Conservation (phyloP, 2,329 filamentous ascomycete species). For the Parascedosporium putredinis region DNA sequence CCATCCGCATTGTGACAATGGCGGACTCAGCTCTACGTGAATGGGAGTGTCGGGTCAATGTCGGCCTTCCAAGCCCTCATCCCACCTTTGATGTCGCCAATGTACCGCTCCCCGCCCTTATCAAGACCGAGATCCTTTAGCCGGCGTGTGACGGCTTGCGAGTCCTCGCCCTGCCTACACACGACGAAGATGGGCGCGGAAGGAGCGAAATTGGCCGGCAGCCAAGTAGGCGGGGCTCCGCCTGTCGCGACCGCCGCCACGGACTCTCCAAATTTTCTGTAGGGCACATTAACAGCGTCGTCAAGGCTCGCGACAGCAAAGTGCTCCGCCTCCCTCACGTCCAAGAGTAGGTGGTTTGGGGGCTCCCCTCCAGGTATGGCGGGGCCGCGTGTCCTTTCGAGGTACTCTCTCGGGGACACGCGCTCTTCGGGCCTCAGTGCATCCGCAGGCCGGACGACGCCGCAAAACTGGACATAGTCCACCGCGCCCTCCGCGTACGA, state of each 20-base stretch:
- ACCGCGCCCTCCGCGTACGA: slow-evolving; percentile 54
- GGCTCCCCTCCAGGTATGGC: neutral
- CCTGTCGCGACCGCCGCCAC: too few species aligned
- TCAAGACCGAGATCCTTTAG: slow-evolving; percentile 52
- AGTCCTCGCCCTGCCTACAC: slow-evolving; percentile 69
- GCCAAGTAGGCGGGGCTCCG: slow-evolving; percentile 19
- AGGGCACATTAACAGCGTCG: slow-evolving; percentile 62
- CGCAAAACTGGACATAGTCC: slow-evolving; percentile 84
- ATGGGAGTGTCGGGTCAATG: slow-evolving; percentile 50
- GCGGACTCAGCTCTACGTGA: too few species aligned
- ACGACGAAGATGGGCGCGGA: slow-evolving; percentile 57
- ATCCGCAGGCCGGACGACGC: slow-evolving; percentile 42
- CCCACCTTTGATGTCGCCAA: slow-evolving; percentile 64
- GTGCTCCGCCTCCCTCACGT: slow-evolving; percentile 76
- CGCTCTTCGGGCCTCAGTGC: slow-evolving; percentile 55
- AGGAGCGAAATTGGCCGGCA: slow-evolving; percentile 26
- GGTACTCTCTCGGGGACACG: slow-evolving; percentile 54
- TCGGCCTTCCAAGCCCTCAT: slow-evolving; percentile 61
- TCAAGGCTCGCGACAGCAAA: slow-evolving; percentile 70
- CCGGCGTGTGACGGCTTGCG: slow-evolving; percentile 56
- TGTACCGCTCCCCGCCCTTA: slow-evolving; percentile 40
- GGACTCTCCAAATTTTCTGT: slow-evolving; percentile 41
- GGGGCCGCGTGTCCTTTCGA: slow-evolving; percentile 8
- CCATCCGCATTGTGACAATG: neutral
- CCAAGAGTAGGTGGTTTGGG: slow-evolving; percentile 51